Conservation (phyloP, 23 red algal genomes). For the Cyanidioschyzon merolae region DNA sequence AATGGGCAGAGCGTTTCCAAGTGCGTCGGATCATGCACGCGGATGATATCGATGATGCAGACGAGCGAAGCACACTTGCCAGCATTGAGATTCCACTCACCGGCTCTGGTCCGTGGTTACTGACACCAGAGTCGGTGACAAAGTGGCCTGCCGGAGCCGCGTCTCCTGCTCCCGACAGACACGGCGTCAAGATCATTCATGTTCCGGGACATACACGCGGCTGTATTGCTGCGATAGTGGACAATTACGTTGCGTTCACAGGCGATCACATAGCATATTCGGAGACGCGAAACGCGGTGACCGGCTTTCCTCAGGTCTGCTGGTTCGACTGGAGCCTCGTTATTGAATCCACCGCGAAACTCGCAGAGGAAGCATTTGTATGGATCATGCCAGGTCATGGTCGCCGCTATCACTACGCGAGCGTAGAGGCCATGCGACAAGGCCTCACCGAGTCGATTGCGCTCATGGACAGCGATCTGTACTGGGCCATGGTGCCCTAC, state of each 20-base stretch:
- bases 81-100: slow-evolving; percentile 7
- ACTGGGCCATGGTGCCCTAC: slow-evolving; percentile 14
- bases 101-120: slow-evolving; percentile 19
- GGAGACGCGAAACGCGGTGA: background rate
- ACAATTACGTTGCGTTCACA: slow-evolving; percentile 16
- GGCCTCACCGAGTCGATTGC: background rate
- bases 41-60: background rate
- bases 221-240: background rate
- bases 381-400: slow-evolving; percentile 33
- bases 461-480: slow-evolving; percentile 4
- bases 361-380: slow-evolving; percentile 14
- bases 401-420: background rate
- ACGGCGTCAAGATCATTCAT: slow-evolving; percentile 20
- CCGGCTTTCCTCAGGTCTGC: slow-evolving; percentile 23
- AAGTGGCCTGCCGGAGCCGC: background rate
- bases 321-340: slow-evolving; percentile 25
- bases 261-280: slow-evolving; percentile 28
- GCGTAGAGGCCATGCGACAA: background rate
- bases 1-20: slow-evolving; percentile 19
- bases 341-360: background rate
- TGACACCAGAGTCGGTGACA: background rate
- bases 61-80: background rate
- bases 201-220: slow-evolving; percentile 27
- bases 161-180: background rate
- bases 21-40: slow-evolving; percentile 20